Base-by-base conservation (phyloP, 768 basidiomycete species). In the Xerocomus potaroensis region DNA sequence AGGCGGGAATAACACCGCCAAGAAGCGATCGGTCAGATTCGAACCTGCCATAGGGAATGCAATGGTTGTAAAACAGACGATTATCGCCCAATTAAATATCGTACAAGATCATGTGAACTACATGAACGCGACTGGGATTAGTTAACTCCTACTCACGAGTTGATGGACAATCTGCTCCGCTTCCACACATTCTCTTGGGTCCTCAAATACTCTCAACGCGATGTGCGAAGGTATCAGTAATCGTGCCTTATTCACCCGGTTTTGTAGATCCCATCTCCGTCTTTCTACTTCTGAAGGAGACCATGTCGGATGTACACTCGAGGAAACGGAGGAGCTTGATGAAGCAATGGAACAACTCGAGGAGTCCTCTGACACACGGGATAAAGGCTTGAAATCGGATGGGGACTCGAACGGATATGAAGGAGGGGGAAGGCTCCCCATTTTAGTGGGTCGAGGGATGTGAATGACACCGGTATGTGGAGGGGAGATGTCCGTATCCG, bases 181-280 rank as follows among this genome's bases (percentile, higher is more conserved):
- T 64, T 91, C 88, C 14, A 75, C 70, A 59, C 87, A 90, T 56
- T 91, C 86, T 51, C 56, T 67, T 9, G 89, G 83, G 33, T 78
- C 64, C 55, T 79, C 74, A 61, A 91, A 91, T 22, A 90, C 62
- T 43, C 86, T 74, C 58, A 91, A 63, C 16, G 69, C 64, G 9
- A 88, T 71, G 52, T 78, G 69, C 24, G 63, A 55, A 5, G 85
- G 83, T 57, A 87, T 77, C 59, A 74, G 65, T 51, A 69, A 71
- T 45, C 85, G 68, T 22, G 85, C 86, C 48, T 67, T 70, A 67
- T 79, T 79, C 44, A 91, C 75, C 26, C 88, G 69, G 54, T 63
- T 64, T 69, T 90, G 85, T 55, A 90, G 56, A 24, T 81, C 79
- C 48, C 62, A 51, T 50, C 79, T 70, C 67, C 69, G 78, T 65